phyloP scores from a whole-genome alignment of 495 filamentous ascomycete species.

The Penicillium robsamsonii region DNA sequence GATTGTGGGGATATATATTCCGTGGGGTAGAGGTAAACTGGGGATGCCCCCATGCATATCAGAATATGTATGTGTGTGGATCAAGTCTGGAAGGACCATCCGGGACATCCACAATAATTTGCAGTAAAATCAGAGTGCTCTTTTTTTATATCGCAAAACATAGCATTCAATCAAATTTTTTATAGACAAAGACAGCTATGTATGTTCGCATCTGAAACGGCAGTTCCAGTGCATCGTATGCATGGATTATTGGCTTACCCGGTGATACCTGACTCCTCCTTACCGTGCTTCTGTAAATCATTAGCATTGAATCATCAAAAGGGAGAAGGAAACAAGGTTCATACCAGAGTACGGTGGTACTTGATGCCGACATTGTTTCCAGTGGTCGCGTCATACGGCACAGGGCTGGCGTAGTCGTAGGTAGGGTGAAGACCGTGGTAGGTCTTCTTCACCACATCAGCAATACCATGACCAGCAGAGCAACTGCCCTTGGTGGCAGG shows the following conservation, averaged over 20 bases:
- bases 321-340: not conserved
- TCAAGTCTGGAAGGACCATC: not conserved
- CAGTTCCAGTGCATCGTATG: not conserved
- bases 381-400: constrained; percentile 37
- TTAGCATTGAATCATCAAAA: not conserved
- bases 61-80: not conserved
- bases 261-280: constrained; percentile 19
- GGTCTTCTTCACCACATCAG: constrained; percentile 41
- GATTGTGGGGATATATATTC: not conserved
- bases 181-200: not conserved
- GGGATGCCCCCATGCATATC: not conserved
- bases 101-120: not conserved
- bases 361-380: constrained; percentile 36
- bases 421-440: constrained; percentile 34
- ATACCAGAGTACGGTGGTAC: constrained; percentile 24
- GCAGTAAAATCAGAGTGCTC: not conserved
- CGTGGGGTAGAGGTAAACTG: not conserved
- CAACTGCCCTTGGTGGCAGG: constrained; percentile 40
- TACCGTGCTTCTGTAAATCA: constrained; percentile 15
- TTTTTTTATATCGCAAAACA: not conserved
- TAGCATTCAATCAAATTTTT: not conserved
- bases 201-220: not conserved
- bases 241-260: constrained; percentile 3
- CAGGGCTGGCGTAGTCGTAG: constrained; percentile 45
- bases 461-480: constrained; percentile 47